These are phyloP conservation scores for Gaertneriomyces semiglobifer DNA, from an alignment of 192 early-diverging fungal genomes.

Conservation along the genomic window DNA sequence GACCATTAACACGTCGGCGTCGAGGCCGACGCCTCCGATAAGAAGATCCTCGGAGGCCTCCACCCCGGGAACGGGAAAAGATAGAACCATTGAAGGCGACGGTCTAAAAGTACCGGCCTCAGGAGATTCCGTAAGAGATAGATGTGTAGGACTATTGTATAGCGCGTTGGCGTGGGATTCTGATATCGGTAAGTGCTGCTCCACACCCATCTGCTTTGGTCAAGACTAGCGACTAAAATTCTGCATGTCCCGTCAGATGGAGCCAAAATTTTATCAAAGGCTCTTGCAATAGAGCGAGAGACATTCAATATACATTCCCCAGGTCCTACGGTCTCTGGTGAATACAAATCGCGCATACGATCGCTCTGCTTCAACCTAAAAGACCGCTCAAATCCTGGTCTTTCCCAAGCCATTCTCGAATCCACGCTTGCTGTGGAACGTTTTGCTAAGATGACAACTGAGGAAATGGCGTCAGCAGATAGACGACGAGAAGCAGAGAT, in stretches of 20 bases:
- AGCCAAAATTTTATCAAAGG: slow-evolving; percentile 29
- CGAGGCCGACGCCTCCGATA: slow-evolving; percentile 39
- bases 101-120: slow-evolving; percentile 49
- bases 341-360: slow-evolving; percentile 73
- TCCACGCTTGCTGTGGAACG: slow-evolving; percentile 62
- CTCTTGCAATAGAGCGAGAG: slow-evolving; percentile 12
- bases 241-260: slow-evolving; percentile 12
- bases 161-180: slow-evolving; percentile 61
- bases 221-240: not conserved
- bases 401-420: slow-evolving; percentile 65
- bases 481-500: slow-evolving; percentile 65
- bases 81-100: slow-evolving; percentile 53
- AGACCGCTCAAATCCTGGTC: slow-evolving; percentile 63
- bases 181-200: slow-evolving; percentile 46
- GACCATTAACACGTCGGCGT: slow-evolving; percentile 27
- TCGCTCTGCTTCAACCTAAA: slow-evolving; percentile 75
- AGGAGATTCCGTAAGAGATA: slow-evolving; percentile 67
- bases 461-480: slow-evolving; percentile 93
- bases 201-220: not conserved
- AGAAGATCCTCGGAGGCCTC: slow-evolving; percentile 24
- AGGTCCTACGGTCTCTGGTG: slow-evolving; percentile 3
- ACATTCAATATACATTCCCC: slow-evolving; percentile 1
- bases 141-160: slow-evolving; percentile 80
- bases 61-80: slow-evolving; percentile 11
- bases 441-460: slow-evolving; percentile 77